Conservation (phyloP, 257 asterid species). For the Oldenlandia corymbosa region DNA sequence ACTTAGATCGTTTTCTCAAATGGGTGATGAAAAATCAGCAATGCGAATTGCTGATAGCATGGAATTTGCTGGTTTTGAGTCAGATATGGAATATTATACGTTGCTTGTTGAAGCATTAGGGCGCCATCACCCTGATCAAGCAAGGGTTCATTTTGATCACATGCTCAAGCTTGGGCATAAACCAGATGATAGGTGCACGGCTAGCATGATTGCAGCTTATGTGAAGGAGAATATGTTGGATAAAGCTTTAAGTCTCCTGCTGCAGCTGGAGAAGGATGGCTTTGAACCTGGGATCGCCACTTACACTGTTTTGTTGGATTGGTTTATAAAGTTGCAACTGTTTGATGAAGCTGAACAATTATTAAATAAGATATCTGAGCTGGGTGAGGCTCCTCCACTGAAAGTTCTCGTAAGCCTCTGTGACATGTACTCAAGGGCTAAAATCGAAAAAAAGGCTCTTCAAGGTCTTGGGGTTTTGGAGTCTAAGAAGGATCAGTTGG, state of each 20-base stretch:
- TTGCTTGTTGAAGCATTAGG: slow-evolving; percentile 60
- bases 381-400: slow-evolving; percentile 72
- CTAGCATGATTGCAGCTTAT: slow-evolving; percentile 59
- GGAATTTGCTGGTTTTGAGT: slow-evolving; percentile 47
- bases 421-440: slow-evolving; percentile 60
- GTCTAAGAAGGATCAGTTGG: slow-evolving; percentile 59
- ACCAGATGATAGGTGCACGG: slow-evolving; percentile 79
- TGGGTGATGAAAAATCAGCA: slow-evolving; percentile 36
- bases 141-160: slow-evolving; percentile 44
- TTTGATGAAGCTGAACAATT: slow-evolving; percentile 82
- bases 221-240: slow-evolving; percentile 49
- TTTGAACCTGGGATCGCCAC: slow-evolving; percentile 71
- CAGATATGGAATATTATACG: slow-evolving; percentile 43
- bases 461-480: slow-evolving; percentile 80
- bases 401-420: slow-evolving; percentile 67
- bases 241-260: slow-evolving; percentile 52
- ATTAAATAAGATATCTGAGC: slow-evolving; percentile 56
- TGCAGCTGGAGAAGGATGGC: slow-evolving; percentile 66
- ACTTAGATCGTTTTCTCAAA: slow-evolving; percentile 44
- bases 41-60: slow-evolving; percentile 37
- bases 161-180: slow-evolving; percentile 52
- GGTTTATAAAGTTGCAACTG: slow-evolving; percentile 62
- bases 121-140: slow-evolving; percentile 29
- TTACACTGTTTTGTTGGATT: slow-evolving; percentile 61
- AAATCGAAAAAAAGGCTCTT: slow-evolving; percentile 66